Conservation (phyloP, 345 rosid genomes). For the Brassica carinata region DNA sequence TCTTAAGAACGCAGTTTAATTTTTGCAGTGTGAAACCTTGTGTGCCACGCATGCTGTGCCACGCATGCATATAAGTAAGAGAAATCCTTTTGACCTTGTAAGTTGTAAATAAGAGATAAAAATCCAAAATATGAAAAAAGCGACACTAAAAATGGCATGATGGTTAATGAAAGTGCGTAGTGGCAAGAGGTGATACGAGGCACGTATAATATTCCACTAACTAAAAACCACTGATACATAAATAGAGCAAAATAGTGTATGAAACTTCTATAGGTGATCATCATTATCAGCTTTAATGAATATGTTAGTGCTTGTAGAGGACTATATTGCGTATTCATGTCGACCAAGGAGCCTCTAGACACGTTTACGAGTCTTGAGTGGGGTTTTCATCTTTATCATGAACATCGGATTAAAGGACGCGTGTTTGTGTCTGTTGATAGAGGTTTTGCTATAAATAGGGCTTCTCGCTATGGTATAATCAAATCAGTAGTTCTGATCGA, state of each 20-base stretch:
- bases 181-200: slow-evolving; percentile 22
- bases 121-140: neutral
- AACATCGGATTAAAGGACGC: slow-evolving; percentile 9
- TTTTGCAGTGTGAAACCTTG: slow-evolving; percentile 26
- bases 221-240: slow-evolving; percentile 6
- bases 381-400: slow-evolving; percentile 11
- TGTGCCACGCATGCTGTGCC: slow-evolving; percentile 33
- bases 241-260: slow-evolving; percentile 10
- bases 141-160: slow-evolving; percentile 21
- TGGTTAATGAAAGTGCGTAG: slow-evolving; percentile 23
- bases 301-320: slow-evolving; percentile 29
- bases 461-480: neutral
- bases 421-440: slow-evolving; percentile 1
- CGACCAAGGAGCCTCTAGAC: slow-evolving; percentile 31
- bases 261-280: slow-evolving; percentile 21
- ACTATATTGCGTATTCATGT: slow-evolving; percentile 35
- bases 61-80: slow-evolving; percentile 19
- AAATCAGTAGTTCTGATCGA: slow-evolving; percentile 14
- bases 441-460: slow-evolving; percentile 31
- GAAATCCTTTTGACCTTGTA: slow-evolving; percentile 9
- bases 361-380: slow-evolving; percentile 32
- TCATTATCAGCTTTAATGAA: slow-evolving; percentile 24
- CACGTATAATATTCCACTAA: slow-evolving; percentile 34
- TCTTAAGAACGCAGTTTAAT: neutral
- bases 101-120: neutral